These are phyloP conservation scores for Solanum piurae DNA, from an alignment of 257 asterid genomes.

Conservation along the genomic window DNA sequence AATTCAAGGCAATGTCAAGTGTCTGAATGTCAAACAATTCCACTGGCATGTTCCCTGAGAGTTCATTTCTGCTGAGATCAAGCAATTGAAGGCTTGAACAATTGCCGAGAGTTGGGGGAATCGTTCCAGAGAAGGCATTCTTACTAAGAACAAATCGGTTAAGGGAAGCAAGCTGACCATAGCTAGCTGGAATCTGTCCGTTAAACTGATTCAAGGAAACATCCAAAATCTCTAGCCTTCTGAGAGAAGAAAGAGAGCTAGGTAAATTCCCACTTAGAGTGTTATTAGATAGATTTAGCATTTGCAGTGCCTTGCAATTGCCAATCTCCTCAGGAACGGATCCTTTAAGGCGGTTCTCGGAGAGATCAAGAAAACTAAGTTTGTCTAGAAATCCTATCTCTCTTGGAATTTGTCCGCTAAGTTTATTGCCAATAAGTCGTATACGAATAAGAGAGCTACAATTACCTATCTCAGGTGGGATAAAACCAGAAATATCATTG, in stretches of 20 bases:
- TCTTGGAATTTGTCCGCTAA: slow-evolving; percentile 49
- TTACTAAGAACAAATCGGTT: slow-evolving; percentile 42
- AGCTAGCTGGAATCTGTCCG: slow-evolving; percentile 45
- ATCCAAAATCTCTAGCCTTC: slow-evolving; percentile 47
- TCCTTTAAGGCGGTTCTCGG: slow-evolving; percentile 43
- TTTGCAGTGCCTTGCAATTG: slow-evolving; percentile 47
- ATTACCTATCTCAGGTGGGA: slow-evolving; percentile 58
- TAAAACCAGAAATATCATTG: slow-evolving; percentile 52
- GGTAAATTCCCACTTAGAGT: slow-evolving; percentile 42
- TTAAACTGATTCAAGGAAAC: slow-evolving; percentile 44
- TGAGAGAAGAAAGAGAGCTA: slow-evolving; percentile 38
- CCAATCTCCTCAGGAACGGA: slow-evolving; percentile 54
- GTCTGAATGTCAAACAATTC: slow-evolving; percentile 46
- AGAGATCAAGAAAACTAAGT: slow-evolving; percentile 70
- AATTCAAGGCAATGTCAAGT: slow-evolving; percentile 61
- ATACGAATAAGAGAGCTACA: slow-evolving; percentile 52
- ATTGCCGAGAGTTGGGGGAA: slow-evolving; percentile 47
- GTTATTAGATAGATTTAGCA: slow-evolving; percentile 58
- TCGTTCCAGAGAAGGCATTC: slow-evolving; percentile 45
- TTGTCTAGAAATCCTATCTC: slow-evolving; percentile 38
- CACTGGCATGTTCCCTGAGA: slow-evolving; percentile 44
- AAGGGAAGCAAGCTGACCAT: slow-evolving; percentile 39
- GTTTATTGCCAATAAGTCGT: slow-evolving; percentile 46
- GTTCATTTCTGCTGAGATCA: slow-evolving; percentile 52
- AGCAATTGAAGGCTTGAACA: slow-evolving; percentile 59